Evolutionary conservation across 768 basidiomycete species (phyloP), one percentile per base, ranked within the genome.

Genomic region (Suillus americanus): DNA sequence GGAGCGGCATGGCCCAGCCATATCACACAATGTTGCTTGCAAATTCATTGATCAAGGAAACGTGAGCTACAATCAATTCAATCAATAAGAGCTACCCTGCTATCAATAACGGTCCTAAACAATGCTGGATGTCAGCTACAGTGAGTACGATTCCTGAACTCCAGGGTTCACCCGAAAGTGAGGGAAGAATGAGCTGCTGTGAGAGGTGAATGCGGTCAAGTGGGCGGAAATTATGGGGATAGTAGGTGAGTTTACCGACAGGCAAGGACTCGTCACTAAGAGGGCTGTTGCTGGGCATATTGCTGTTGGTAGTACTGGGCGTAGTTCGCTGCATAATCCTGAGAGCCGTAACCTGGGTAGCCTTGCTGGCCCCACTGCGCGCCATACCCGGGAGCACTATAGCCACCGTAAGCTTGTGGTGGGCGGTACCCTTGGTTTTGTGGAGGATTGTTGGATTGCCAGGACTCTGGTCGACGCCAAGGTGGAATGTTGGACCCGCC

Each of bases 391-490:
- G 78, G 75, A 53, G 73, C 70, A 12, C 74, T 78, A 62, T 81
- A 80, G 37, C 80, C 79, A 38, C 81, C 78, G 67, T 88, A 89
- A 30, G 82, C 81, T 76, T 89, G 90, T 60, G 89, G 89, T 38
- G 91, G 90, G 63, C 90, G 85, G 78, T 86, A 90, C 61, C 87
- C 88, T 37, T 77, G 66, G 67, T 84, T 81, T 69, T 85, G 83
- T 64, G 83, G 83, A 57, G 81, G 82, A 59, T 69, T 67, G 35
- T 66, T 76, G 64, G 88, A 85, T 68, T 89, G 86, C 93, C 93
- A 95, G 62, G 88, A 86, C 77, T 95, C 93, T 5, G 93, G 94
- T 66, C 92, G 90, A 72, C 93, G 91, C 93, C 93, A 95, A 35
- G 93, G 93, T 72, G 94, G 93, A 64, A 94, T 85, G 71, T 89